Base-by-base conservation (phyloP, 306 rosid genomes). In the Castanopsis chinensis region DNA sequence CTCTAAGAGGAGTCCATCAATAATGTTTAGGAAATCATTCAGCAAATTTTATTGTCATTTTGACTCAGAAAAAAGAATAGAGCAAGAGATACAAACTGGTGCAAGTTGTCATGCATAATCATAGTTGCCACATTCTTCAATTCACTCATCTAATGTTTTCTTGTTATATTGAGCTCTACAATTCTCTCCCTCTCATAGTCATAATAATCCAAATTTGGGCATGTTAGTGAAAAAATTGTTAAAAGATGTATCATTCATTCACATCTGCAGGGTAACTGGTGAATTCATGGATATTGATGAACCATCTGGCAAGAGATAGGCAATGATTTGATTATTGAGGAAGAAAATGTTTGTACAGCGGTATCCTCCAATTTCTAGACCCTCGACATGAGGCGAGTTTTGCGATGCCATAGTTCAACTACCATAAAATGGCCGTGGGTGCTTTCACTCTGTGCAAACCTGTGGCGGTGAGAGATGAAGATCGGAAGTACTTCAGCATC, bases 211-310 rank as follows among this genome's bases (percentile, higher is more conserved):
- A 28, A 10, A 32, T 32, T 80, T 12, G 57, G 51, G 53, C 41
- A 28, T 30, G 43, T 43, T 41, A 63, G 2, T 18, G 45, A 25
- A 12, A 61, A 37, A 8, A 56, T 3, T 6, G 5, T 41, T 21
- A 12, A 35, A 78, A 18, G 15, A 6, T 18, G 3, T 69, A 58
- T 43, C 83, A 19, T 68, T 52, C 43, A 68, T 43, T 41, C 65
- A 78, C 37, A 55, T 80, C 80, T 58, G 52, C 89, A 94, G 99
- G 94, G 84, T 69, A 79, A 91, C 97, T 4, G 99, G 99, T 76
- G 95, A 89, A 79, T 94, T 79, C 78, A 54, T 70, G 23, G 85
- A 85, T 55, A 6, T 18, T 41, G 76, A 75, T 3, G 60, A 20
- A 30, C 20, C 54, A 19, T 6, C 76, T 21, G 51, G 57, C 21